These are phyloP conservation scores for Testicularia cyperi DNA, from an alignment of 1,284 basidiomycete species.

Conservation along the genomic window DNA sequence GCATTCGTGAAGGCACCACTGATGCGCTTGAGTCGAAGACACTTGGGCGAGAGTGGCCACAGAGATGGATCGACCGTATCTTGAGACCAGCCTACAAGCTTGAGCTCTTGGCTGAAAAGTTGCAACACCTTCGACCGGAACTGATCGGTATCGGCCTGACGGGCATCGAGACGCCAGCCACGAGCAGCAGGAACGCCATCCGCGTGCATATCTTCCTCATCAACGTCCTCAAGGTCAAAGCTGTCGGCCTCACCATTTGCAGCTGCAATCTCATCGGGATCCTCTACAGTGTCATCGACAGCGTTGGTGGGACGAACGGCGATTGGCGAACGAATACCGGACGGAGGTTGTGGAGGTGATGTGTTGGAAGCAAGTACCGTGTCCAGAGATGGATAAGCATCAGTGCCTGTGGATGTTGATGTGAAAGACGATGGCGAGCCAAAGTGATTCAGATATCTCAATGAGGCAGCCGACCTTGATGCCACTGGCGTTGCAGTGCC, in stretches of 20 bases:
- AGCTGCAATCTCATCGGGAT: conserved; percentile 12
- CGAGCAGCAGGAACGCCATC: conserved; percentile 55
- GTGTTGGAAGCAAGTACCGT: neutral
- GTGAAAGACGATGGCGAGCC: neutral
- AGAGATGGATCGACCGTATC: conserved; percentile 30
- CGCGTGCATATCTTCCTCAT: conserved; percentile 60
- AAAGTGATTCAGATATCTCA: conserved; percentile 5
- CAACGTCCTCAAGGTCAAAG: conserved; percentile 47
- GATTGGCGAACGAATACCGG: neutral
- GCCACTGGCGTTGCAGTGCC: conserved; percentile 29
- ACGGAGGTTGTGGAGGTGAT: too few relatives aligned
- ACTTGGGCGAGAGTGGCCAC: conserved; percentile 31
- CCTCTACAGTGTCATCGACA: neutral
- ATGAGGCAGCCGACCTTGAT: conserved; percentile 17
- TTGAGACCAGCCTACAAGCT: conserved; percentile 46
- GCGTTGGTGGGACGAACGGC: neutral
- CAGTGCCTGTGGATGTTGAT: neutral
- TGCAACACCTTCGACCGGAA: conserved; percentile 44
- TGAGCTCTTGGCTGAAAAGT: conserved; percentile 45
- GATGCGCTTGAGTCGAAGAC: conserved; percentile 48
- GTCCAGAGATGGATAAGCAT: neutral
- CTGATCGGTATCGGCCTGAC: conserved; percentile 35
- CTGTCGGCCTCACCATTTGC: conserved; percentile 21
- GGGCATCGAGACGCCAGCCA: conserved; percentile 48
- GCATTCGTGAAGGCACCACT: conserved; percentile 56